A percentile compares a stretch with the other conserved stretches of the same genome.
Evolutionary conservation across 2,329 filamentous ascomycete genomes (phyloP).

Genomic region (Penicillium concentricum): DNA sequence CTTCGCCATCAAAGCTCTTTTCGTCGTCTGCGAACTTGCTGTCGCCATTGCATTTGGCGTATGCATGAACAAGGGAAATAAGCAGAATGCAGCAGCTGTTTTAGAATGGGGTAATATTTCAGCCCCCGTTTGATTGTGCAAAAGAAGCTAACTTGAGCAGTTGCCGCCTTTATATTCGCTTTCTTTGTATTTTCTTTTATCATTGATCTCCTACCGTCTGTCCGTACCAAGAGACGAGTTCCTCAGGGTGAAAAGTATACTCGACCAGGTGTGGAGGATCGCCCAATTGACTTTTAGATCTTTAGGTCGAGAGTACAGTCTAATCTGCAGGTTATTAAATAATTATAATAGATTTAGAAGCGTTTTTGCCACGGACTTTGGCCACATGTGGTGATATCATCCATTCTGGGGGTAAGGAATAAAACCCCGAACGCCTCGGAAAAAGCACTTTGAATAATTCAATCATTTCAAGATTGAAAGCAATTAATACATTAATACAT

Average conservation of each 20-base stretch:
- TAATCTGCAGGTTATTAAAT: not conserved
- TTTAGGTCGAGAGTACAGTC: not conserved
- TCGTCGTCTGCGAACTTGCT: slow-evolving; percentile 5
- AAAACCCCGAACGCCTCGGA: not conserved
- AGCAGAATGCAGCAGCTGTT: slow-evolving; percentile 6
- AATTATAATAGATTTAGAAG: not conserved
- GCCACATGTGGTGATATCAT: slow-evolving; percentile 8
- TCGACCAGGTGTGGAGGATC: not conserved
- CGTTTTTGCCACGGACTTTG: not conserved
- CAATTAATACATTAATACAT: not conserved
- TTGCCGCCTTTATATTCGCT: slow-evolving; percentile 7
- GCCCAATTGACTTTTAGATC: slow-evolving; percentile 3
- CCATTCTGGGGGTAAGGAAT: not conserved
- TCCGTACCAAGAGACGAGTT: slow-evolving; percentile 6
- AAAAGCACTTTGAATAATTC: not conserved
- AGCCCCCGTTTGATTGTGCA: not conserved
- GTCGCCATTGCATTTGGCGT: slow-evolving; percentile 9
- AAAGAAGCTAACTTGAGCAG: not conserved
- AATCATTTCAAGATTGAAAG: not conserved
- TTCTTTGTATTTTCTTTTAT: slow-evolving; percentile 12
- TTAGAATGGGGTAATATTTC: slow-evolving; percentile 9
- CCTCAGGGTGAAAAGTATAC: slow-evolving; percentile 12
- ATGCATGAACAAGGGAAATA: not conserved
- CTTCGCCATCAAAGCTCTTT: slow-evolving; percentile 4
- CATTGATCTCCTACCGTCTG: slow-evolving; percentile 9